Conservation (phyloP, 2,329 filamentous ascomycete genomes). For the Saccharata proteae region DNA sequence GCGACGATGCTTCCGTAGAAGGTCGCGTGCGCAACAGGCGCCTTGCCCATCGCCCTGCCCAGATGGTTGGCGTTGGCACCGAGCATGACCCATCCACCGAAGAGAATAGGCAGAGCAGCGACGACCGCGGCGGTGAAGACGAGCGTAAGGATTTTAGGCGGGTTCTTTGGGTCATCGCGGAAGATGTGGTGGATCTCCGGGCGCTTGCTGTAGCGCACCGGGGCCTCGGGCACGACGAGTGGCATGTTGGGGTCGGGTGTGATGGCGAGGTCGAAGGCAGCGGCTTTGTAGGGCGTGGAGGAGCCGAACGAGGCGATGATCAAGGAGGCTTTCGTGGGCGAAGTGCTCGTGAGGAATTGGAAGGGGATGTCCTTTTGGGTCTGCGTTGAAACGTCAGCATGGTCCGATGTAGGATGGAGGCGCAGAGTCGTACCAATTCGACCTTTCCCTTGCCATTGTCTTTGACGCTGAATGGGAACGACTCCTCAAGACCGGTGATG, state of each 20-base stretch:
- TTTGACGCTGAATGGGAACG: constrained; percentile 74
- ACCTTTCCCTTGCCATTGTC: constrained; percentile 77
- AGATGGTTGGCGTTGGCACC: constrained; percentile 77
- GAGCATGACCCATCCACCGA: constrained; percentile 62
- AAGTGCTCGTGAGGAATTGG: constrained; percentile 58
- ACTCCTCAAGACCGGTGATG: constrained; percentile 67
- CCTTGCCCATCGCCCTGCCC: constrained; percentile 58
- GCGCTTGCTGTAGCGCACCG: constrained; percentile 72
- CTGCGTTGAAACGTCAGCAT: constrained; percentile 33
- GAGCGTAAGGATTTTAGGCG: constrained; percentile 66
- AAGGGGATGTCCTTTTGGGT: constrained; percentile 77
- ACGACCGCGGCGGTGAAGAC: constrained; percentile 64
- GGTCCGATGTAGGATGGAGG: constrained; percentile 6
- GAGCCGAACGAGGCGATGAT: constrained; percentile 79
- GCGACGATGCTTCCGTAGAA: constrained; percentile 81
- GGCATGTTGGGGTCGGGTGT: constrained; percentile 50
- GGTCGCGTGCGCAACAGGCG: constrained; percentile 67
- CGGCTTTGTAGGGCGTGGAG: constrained; percentile 52
- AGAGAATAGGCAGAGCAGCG: constrained; percentile 60
- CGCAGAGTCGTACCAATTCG: constrained; percentile 56
- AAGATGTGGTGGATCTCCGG: constrained; percentile 87
- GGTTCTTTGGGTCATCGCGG: constrained; percentile 64
- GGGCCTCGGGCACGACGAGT: constrained; percentile 48
- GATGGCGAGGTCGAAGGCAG: constrained; percentile 62
- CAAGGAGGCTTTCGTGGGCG: constrained; percentile 66